phyloP scores from a whole-genome alignment of 2,329 filamentous ascomycete genomes.

The Phaeophleospora eucalypticola region DNA sequence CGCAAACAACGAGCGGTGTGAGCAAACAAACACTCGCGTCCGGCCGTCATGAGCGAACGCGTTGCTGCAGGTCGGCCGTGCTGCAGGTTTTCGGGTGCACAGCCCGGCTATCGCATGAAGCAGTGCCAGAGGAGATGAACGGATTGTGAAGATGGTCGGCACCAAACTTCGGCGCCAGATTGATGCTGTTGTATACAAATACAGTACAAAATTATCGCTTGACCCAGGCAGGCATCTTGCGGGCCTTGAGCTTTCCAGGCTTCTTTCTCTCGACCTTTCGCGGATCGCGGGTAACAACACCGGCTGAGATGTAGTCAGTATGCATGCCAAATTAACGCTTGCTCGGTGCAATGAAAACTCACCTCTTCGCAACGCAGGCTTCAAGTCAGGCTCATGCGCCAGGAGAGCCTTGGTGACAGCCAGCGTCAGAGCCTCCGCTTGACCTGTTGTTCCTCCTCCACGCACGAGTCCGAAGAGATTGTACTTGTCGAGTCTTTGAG shows the following conservation, averaged over 20 bases:
- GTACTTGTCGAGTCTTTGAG: constrained; percentile 86
- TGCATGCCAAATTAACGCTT: constrained; percentile 6
- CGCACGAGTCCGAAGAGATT: constrained; percentile 84
- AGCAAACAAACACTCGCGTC: too few species aligned
- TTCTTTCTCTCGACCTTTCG: constrained; percentile 98
- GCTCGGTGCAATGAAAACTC: constrained; percentile 40
- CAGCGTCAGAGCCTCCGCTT: constrained; percentile 90
- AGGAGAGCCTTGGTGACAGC: constrained; percentile 83
- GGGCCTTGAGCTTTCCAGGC: constrained; percentile 88
- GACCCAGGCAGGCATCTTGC: constrained; percentile 98
- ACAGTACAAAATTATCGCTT: constrained; percentile 56
- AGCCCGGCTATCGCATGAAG: too few species aligned
- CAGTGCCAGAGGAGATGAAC: too few species aligned
- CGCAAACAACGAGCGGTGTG: too few species aligned
- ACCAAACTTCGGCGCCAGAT: too few species aligned
- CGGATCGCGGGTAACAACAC: constrained; percentile 84
- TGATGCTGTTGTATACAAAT: too few species aligned
- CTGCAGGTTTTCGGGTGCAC: too few species aligned
- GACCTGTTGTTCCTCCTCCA: constrained; percentile 88
- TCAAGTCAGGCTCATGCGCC: constrained; percentile 88
- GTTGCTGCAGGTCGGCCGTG: too few species aligned
- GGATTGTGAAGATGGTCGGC: too few species aligned
- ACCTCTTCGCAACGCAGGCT: constrained; percentile 85
- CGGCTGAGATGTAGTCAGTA: constrained; percentile 62
- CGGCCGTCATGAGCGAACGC: too few species aligned